These are phyloP conservation scores for Serendipita indica DNA, from an alignment of 768 basidiomycete genomes.

Conservation along the genomic window DNA sequence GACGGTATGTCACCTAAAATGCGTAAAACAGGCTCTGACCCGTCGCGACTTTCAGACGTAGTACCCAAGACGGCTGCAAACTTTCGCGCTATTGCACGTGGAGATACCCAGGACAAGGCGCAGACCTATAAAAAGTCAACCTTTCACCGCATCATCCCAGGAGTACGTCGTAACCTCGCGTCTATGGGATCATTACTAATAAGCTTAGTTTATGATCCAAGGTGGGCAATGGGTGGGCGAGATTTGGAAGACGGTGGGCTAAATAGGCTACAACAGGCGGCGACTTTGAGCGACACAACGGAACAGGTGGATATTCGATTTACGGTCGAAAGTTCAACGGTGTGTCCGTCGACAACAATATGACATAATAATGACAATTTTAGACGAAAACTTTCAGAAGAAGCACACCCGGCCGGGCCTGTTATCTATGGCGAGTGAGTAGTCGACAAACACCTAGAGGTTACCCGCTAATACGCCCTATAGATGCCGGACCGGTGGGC, in stretches of 20 bases:
- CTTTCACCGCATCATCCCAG: conserved; percentile 48
- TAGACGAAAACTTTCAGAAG: conserved; percentile 60
- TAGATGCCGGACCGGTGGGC: not conserved
- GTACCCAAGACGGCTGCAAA: conserved; percentile 72
- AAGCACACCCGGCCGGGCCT: conserved; percentile 49
- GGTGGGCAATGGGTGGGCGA: no score
- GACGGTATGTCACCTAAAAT: no score
- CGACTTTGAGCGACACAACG: conserved; percentile 25
- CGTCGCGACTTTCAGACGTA: conserved; percentile 29
- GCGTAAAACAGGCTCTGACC: not conserved
- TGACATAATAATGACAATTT: not conserved
- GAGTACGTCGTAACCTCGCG: conserved; percentile 23
- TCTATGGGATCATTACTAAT: not conserved
- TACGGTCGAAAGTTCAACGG: conserved; percentile 21
- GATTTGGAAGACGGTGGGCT: no score
- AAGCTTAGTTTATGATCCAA: conserved; percentile 1
- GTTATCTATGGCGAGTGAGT: conserved; percentile 60
- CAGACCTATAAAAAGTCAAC: conserved; percentile 47
- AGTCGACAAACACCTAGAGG: not conserved
- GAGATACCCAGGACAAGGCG: conserved; percentile 15
- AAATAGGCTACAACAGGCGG: no score
- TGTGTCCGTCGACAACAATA: not conserved
- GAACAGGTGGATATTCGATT: conserved; percentile 25
- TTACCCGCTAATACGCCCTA: not conserved
- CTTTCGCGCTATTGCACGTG: conserved; percentile 66